Evolutionary conservation across 1,284 basidiomycete species (phyloP).

Genomic region (Trichosporon sp.): DNA sequence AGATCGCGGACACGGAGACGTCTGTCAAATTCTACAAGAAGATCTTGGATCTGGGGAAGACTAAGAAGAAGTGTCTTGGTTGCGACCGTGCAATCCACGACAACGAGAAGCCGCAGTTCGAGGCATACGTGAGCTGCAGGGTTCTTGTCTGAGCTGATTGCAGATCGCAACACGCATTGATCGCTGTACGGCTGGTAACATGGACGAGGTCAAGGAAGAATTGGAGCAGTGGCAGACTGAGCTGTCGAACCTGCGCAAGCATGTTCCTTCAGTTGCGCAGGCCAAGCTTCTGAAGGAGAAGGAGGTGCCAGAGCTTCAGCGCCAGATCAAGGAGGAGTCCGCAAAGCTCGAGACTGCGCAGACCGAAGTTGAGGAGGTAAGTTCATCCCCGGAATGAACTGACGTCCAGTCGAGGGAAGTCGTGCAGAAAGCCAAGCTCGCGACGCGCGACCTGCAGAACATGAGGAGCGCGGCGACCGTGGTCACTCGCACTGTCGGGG

Average conservation of each 20-base stretch:
- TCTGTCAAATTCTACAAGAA: slow-evolving; percentile 63
- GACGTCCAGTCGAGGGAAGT: slow-evolving; percentile 39
- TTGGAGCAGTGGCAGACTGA: slow-evolving; percentile 67
- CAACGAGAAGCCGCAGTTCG: slow-evolving; percentile 66
- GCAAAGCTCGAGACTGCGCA: slow-evolving; percentile 62
- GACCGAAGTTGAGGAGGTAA: slow-evolving; percentile 62
- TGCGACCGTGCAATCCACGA: slow-evolving; percentile 73
- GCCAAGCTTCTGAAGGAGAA: slow-evolving; percentile 61
- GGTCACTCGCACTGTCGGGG: slow-evolving; percentile 67
- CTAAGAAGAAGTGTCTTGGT: slow-evolving; percentile 70
- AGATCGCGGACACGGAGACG: slow-evolving; percentile 29
- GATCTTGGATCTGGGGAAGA: slow-evolving; percentile 66
- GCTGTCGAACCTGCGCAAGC: slow-evolving; percentile 63
- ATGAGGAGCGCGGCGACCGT: slow-evolving; percentile 69
- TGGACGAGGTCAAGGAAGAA: slow-evolving; percentile 59
- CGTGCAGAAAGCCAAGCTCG: slow-evolving; percentile 49
- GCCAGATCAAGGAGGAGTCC: slow-evolving; percentile 66
- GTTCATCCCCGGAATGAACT: not conserved
- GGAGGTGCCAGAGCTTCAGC: slow-evolving; percentile 70
- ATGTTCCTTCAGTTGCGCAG: slow-evolving; percentile 61
- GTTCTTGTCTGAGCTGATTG: not conserved
- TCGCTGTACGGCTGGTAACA: slow-evolving; percentile 38
- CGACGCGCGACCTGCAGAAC: slow-evolving; percentile 64
- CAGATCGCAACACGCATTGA: slow-evolving; percentile 60
- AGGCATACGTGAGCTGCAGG: slow-evolving; percentile 65